Conservation (phyloP, 306 rosid species). For the Pyrus bretschneideri region DNA sequence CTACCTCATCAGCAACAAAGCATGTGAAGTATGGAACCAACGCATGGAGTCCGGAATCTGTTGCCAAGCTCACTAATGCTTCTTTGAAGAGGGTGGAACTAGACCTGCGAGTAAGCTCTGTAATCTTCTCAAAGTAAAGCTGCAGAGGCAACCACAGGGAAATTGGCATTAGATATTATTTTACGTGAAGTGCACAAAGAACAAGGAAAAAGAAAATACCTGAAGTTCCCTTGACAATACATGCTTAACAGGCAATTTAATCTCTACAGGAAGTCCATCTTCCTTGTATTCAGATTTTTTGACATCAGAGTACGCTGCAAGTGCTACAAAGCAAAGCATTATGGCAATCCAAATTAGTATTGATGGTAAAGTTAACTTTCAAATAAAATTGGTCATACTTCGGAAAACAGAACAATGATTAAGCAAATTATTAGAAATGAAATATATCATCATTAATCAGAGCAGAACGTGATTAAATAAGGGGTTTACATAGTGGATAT, state of each 20-base stretch:
- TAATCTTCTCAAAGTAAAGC: constrained; percentile 81
- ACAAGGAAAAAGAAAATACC: constrained; percentile 32
- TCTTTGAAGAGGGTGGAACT: constrained; percentile 51
- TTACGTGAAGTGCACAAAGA: constrained; percentile 1
- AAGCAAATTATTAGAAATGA: background rate
- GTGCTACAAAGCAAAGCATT: constrained; percentile 22
- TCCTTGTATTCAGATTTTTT: constrained; percentile 68
- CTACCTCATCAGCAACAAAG: constrained; percentile 86
- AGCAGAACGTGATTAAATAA: background rate
- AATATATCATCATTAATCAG: background rate
- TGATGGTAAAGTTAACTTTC: constrained; percentile 1
- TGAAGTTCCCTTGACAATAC: constrained; percentile 73
- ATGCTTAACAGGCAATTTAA: constrained; percentile 70
- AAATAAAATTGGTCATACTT: background rate
- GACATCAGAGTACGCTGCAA: constrained; percentile 49
- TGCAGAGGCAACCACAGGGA: constrained; percentile 38
- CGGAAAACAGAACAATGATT: background rate
- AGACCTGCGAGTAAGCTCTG: constrained; percentile 50
- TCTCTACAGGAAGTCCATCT: constrained; percentile 59
- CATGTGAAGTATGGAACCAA: constrained; percentile 71
- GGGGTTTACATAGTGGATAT: background rate
- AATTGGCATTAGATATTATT: constrained; percentile 6
- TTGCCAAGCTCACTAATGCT: constrained; percentile 70
- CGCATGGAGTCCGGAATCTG: constrained; percentile 84
- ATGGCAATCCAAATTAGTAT: constrained; percentile 12